phyloP scores from a whole-genome alignment of 306 rosid species.

The Echinosophora koreensis region DNA sequence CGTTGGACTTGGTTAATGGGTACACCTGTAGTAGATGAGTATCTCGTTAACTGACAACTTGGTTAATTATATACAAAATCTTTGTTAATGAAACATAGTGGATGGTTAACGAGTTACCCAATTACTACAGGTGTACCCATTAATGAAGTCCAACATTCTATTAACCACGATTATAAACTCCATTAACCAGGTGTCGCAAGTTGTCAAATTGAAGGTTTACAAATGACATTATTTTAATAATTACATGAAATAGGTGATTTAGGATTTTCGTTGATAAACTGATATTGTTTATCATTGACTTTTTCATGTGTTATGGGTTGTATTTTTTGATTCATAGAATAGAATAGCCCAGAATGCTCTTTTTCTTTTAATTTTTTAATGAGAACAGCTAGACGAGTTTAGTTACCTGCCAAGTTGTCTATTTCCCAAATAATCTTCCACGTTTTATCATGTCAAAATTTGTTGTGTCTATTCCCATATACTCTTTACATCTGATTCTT shows the following conservation, averaged over 20 bases:
- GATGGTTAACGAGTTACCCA: too few species aligned
- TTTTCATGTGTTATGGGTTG: background rate
- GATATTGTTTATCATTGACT: background rate
- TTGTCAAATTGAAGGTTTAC: too few species aligned
- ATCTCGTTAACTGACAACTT: too few species aligned
- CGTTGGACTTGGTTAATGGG: too few species aligned
- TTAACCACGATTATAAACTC: too few species aligned
- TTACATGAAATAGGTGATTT: background rate
- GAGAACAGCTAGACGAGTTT: slow-evolving; percentile 12
- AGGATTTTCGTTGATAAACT: background rate
- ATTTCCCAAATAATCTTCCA: background rate
- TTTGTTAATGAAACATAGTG: too few species aligned
- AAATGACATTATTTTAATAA: background rate
- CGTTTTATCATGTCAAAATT: slow-evolving; percentile 15
- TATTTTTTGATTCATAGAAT: background rate
- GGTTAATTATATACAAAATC: too few species aligned
- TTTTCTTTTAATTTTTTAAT: background rate
- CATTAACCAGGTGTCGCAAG: too few species aligned
- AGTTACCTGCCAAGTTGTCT: background rate
- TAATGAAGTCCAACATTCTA: too few species aligned
- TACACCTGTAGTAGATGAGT: too few species aligned
- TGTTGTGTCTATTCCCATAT: slow-evolving; percentile 13
- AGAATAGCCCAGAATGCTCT: background rate
- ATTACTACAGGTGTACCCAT: too few species aligned
- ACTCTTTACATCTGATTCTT: background rate